These are phyloP conservation scores for Rhizoclosmatium globosum DNA, from an alignment of 192 early-diverging fungal species.

Conservation along the genomic window DNA sequence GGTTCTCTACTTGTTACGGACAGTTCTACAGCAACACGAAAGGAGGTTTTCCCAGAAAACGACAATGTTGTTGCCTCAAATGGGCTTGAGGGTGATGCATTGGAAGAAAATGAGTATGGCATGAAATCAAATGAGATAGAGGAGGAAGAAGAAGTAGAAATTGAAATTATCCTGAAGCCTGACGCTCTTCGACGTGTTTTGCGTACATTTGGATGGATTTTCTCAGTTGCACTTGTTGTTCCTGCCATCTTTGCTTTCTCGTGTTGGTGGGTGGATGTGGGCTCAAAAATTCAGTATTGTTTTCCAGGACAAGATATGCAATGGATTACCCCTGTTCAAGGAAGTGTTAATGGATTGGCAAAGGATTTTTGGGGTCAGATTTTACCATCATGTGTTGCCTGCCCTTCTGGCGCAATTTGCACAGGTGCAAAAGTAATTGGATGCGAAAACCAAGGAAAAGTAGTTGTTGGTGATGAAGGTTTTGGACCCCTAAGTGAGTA, in stretches of 20 bases:
- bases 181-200: not conserved
- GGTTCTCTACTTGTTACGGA: too few relatives aligned
- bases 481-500: conserved; percentile 21
- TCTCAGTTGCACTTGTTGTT: conserved; percentile 13
- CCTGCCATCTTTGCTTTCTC: conserved; percentile 17
- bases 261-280: conserved; percentile 11
- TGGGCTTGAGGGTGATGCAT: not conserved
- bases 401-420: conserved; percentile 15
- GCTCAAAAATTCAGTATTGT: conserved; percentile 16
- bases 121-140: not conserved
- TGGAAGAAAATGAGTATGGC: not conserved
- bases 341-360: conserved; percentile 8
- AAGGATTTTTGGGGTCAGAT: conserved; percentile 33
- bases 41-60: not conserved
- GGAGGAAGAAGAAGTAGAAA: not conserved
- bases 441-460: not conserved
- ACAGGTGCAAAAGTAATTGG: conserved; percentile 2
- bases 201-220: conserved; percentile 11
- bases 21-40: too few relatives aligned
- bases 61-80: not conserved
- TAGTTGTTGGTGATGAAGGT: conserved; percentile 27
- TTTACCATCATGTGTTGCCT: conserved; percentile 21
- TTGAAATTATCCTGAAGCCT: conserved; percentile 17
- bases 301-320: not conserved
- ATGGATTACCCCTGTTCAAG: not conserved